A percentile compares a stretch with the other conserved stretches of the same genome.
phyloP scores from a whole-genome alignment of 805 yeast genomes.

The Yarrowia hollandica region DNA sequence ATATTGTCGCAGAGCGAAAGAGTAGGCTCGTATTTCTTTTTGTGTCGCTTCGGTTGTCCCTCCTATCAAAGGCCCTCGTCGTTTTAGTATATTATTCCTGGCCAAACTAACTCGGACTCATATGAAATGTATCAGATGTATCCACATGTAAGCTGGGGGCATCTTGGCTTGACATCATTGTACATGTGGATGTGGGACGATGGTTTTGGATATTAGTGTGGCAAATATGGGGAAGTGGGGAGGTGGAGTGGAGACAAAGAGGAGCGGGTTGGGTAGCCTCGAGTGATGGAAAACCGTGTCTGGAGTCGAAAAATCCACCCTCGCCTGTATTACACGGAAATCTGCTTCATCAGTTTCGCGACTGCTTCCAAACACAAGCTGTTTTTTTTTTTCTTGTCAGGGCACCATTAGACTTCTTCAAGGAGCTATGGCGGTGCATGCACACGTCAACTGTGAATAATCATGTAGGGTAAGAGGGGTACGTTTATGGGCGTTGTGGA shows the following conservation, averaged over 20 bases:
- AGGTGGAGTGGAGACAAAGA: not conserved
- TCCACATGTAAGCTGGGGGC: not conserved
- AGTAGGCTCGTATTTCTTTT: too few relatives aligned
- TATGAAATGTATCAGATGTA: constrained; percentile 19
- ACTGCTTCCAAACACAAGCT: constrained; percentile 4
- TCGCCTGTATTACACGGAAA: too few relatives aligned
- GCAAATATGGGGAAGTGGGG: not conserved
- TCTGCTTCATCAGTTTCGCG: too few relatives aligned
- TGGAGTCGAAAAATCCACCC: not conserved
- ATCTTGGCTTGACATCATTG: constrained; percentile 12
- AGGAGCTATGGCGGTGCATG: too few relatives aligned
- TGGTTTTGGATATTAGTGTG: not conserved
- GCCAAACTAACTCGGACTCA: not conserved
- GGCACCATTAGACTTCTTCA: too few relatives aligned
- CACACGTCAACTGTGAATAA: constrained; percentile 16
- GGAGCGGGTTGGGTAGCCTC: too few relatives aligned
- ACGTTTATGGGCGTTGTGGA: not conserved
- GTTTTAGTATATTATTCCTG: too few relatives aligned
- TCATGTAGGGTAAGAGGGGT: not conserved
- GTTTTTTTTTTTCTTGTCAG: not conserved
- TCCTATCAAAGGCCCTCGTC: too few relatives aligned
- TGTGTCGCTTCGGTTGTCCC: too few relatives aligned
- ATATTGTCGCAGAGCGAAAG: too few relatives aligned
- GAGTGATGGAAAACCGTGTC: too few relatives aligned
- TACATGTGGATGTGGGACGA: not conserved